These are phyloP conservation scores for Kurtzmaniella quercitrusa DNA, from an alignment of 1,139 yeast species.

Conservation along the genomic window DNA sequence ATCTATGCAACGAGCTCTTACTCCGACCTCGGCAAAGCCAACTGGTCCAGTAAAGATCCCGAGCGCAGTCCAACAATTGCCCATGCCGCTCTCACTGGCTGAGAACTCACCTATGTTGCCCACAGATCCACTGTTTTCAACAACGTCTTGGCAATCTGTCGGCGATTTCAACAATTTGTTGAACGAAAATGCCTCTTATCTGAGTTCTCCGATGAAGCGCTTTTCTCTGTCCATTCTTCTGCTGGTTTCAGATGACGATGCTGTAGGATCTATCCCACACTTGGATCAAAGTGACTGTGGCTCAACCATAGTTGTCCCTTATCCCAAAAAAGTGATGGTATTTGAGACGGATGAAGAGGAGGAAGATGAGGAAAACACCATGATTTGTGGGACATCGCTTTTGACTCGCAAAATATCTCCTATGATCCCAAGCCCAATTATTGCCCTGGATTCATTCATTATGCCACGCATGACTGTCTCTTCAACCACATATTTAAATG, in stretches of 20 bases:
- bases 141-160: conserved; percentile 20
- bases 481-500: conserved; percentile 9
- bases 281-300: conserved; percentile 2
- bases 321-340: conserved; percentile 26
- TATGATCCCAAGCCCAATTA: conserved; percentile 4
- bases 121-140: conserved; percentile 14
- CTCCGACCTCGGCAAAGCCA: background rate
- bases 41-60: background rate
- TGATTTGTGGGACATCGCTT: background rate
- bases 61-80: background rate
- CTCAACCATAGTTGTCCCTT: conserved; percentile 7
- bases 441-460: conserved; percentile 22
- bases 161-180: background rate
- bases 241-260: conserved; percentile 5
- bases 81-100: background rate
- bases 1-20: background rate
- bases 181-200: background rate
- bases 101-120: conserved; percentile 2
- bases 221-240: conserved; percentile 2
- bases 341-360: conserved; percentile 44
- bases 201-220: conserved; percentile 1
- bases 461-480: conserved; percentile 36
- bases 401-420: conserved; percentile 6
- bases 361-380: conserved; percentile 13
- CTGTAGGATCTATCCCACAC: conserved; percentile 3